A percentile compares a stretch with the other conserved stretches of the same genome.
phyloP scores from a whole-genome alignment of 2,329 filamentous ascomycete genomes.

The Tricladium varicosporioides region DNA sequence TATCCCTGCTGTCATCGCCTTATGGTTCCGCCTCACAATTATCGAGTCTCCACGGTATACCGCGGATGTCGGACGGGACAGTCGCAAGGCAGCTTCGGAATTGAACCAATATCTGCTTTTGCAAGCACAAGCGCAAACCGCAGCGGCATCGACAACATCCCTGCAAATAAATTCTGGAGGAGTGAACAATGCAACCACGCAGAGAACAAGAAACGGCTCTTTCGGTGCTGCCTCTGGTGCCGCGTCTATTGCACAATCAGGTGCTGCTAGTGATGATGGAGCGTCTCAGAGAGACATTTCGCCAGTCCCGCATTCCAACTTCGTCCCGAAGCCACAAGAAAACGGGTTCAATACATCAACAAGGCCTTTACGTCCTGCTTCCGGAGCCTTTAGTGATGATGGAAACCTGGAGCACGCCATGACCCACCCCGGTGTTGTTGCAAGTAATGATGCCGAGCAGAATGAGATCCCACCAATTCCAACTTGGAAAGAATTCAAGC shows the following conservation, averaged over 20 bases:
- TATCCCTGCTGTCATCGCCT: constrained; percentile 71
- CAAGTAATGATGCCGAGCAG: not conserved
- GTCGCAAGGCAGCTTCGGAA: constrained; percentile 21
- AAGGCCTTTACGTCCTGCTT: not conserved
- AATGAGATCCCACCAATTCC: constrained; percentile 16
- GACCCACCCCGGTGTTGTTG: constrained; percentile 56
- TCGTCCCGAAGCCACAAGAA: not conserved
- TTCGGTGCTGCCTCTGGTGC: not conserved
- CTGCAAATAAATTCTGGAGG: not conserved
- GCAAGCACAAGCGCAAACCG: constrained; percentile 4
- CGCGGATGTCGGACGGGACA: constrained; percentile 17
- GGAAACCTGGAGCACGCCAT: not conserved
- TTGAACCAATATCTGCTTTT: constrained; percentile 19
- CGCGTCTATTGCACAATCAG: not conserved
- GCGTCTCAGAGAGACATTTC: not conserved
- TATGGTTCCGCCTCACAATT: constrained; percentile 81
- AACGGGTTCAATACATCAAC: not conserved
- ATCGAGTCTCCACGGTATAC: constrained; percentile 75
- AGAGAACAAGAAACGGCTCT: not conserved
- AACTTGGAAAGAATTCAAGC: constrained; percentile 24
- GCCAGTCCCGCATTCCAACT: not conserved
- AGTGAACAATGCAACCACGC: not conserved
- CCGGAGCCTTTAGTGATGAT: constrained; percentile 1
- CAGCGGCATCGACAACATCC: constrained; percentile 6
- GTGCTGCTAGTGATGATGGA: not conserved